These are phyloP conservation scores for Camelina hispida DNA, from an alignment of 345 rosid species.

Conservation along the genomic window DNA sequence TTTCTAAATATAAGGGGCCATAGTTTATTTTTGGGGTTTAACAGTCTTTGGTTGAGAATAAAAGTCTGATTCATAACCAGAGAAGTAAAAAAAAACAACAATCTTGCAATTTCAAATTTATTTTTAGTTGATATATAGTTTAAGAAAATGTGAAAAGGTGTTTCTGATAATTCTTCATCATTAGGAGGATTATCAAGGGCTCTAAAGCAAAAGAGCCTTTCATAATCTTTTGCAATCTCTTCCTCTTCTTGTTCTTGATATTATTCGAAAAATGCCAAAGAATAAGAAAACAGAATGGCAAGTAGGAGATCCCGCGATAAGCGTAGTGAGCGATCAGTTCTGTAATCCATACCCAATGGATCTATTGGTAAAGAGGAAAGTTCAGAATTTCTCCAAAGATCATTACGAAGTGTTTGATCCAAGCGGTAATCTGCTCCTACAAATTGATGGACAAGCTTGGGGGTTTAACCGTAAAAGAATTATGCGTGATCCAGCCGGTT, in stretches of 20 bases:
- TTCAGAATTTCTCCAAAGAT: slow-evolving; percentile 52
- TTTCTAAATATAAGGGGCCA: slow-evolving; percentile 33
- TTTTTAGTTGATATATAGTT: slow-evolving; percentile 28
- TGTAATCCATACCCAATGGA: slow-evolving; percentile 70
- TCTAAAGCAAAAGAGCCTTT: slow-evolving; percentile 39
- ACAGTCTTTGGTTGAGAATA: slow-evolving; percentile 23
- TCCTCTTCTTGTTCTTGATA: slow-evolving; percentile 28
- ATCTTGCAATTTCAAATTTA: slow-evolving; percentile 20
- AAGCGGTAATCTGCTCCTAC: slow-evolving; percentile 68
- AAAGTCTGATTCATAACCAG: slow-evolving; percentile 23
- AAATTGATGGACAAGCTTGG: slow-evolving; percentile 70
- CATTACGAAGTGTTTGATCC: slow-evolving; percentile 58
- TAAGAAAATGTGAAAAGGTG: slow-evolving; percentile 26
- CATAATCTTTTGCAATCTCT: slow-evolving; percentile 27
- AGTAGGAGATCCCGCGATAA: slow-evolving; percentile 51
- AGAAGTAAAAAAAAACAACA: slow-evolving; percentile 15
- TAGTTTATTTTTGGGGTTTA: slow-evolving; percentile 42
- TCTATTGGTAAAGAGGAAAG: slow-evolving; percentile 60
- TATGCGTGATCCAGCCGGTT: slow-evolving; percentile 71
- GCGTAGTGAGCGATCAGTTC: slow-evolving; percentile 59
- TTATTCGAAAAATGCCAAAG: slow-evolving; percentile 38
- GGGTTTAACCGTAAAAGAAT: slow-evolving; percentile 56
- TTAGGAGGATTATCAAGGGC: slow-evolving; percentile 39
- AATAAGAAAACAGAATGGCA: slow-evolving; percentile 43
- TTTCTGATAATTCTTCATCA: slow-evolving; percentile 35